Percentiles rank a stretch among this genome's conserved stretches.
These are phyloP conservation scores for Chloris gayana DNA, from an alignment of 176 grass and related monocot genomes.

Conservation along the genomic window DNA sequence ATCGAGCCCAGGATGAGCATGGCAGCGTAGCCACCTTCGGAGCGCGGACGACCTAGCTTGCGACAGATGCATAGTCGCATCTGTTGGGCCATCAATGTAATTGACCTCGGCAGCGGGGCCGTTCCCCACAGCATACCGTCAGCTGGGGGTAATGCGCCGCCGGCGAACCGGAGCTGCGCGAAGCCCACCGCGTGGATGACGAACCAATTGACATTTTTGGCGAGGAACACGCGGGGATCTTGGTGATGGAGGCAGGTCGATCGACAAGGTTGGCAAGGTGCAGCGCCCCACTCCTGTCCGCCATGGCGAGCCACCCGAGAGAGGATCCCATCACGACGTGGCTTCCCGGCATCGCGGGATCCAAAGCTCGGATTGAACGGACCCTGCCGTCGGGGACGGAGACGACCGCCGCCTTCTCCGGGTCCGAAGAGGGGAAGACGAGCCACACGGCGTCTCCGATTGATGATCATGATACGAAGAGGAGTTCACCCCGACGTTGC, in stretches of 20 bases:
- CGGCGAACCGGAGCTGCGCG: too few relatives aligned
- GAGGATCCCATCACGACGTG: constrained; percentile 6
- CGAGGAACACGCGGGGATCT: not conserved
- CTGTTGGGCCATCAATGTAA: too few relatives aligned
- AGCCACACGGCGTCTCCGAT: constrained; percentile 1
- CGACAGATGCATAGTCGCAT: not conserved
- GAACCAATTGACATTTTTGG: not conserved
- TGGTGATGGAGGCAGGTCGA: not conserved
- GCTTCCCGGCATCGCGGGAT: not conserved
- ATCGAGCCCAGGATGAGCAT: not conserved
- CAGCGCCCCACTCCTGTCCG: not conserved
- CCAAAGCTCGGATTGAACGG: not conserved
- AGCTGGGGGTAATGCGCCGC: too few relatives aligned
- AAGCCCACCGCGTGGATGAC: too few relatives aligned
- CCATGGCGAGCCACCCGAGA: not conserved
- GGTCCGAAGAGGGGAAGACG: not conserved
- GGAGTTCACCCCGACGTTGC: too few relatives aligned
- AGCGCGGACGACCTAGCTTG: too few relatives aligned
- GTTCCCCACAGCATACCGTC: not conserved
- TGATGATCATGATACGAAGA: too few relatives aligned
- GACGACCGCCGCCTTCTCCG: not conserved
- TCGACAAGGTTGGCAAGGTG: not conserved
- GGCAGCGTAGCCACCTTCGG: not conserved
- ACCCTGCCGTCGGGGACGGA: not conserved
- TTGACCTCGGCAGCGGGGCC: too few relatives aligned